These are phyloP conservation scores for Puccinia brachypodii DNA, from an alignment of 1,284 basidiomycete species.

Conservation along the genomic window DNA sequence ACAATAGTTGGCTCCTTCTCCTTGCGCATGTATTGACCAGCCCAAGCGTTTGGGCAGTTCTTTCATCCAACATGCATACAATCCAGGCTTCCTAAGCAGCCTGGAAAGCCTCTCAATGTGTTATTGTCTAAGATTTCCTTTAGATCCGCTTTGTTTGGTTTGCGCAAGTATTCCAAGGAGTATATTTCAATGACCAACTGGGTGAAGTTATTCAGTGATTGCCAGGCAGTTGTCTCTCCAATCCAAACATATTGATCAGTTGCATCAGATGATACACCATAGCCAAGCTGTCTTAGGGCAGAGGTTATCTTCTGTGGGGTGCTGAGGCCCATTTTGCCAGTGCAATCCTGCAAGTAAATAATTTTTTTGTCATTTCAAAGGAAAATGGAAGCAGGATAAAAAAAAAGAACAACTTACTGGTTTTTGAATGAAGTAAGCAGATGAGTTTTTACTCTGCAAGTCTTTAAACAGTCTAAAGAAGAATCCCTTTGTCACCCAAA, in stretches of 20 bases:
- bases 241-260: not conserved
- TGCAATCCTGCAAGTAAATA: not conserved
- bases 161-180: not conserved
- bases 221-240: not conserved
- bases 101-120: not conserved
- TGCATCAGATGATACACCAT: not conserved
- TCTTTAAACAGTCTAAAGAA: conserved; percentile 2
- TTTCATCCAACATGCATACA: conserved; percentile 14
- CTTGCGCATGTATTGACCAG: not conserved
- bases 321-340: not conserved
- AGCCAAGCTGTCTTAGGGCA: not conserved
- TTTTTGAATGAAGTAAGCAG: not conserved
- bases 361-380: not conserved
- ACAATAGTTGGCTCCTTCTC: not conserved
- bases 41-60: conserved; percentile 6
- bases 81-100: conserved; percentile 13
- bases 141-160: not conserved
- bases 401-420: not conserved
- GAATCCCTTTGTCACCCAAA: not conserved
- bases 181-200: not conserved
- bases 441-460: not conserved
- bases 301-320: not conserved
- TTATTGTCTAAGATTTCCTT: not conserved
- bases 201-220: not conserved
- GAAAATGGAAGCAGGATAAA: not conserved